Evolutionary conservation across 768 basidiomycete species (phyloP).

Genomic region (Mycena latifolia): DNA sequence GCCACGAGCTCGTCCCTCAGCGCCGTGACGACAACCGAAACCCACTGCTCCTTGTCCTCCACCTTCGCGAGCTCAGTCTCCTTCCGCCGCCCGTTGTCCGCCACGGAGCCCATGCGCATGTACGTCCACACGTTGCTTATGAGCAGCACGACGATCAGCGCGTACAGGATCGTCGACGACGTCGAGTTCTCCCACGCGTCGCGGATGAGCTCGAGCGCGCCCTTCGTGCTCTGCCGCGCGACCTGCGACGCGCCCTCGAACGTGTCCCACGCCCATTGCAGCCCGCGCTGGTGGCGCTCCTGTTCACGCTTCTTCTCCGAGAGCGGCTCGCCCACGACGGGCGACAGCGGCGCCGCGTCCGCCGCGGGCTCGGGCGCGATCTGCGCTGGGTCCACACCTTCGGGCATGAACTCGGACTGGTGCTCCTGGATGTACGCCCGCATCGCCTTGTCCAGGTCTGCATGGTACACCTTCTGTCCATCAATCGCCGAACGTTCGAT

Average conservation of each 20-base stretch:
- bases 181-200: constrained; percentile 87
- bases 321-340: constrained; percentile 35
- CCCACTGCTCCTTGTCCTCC: constrained; percentile 82
- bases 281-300: constrained; percentile 76
- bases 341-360: constrained; percentile 23
- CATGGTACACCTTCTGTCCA: constrained; percentile 90
- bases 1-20: constrained; percentile 77
- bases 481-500: constrained; percentile 94
- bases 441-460: constrained; percentile 87
- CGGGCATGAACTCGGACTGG: constrained; percentile 89
- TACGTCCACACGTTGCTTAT: constrained; percentile 83
- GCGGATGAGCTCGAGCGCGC: constrained; percentile 80
- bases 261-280: constrained; percentile 93
- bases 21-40: constrained; percentile 78
- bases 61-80: constrained; percentile 62
- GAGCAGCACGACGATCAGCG: constrained; percentile 79
- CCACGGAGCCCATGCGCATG: constrained; percentile 54
- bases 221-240: constrained; percentile 75
- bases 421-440: constrained; percentile 91
- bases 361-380: constrained; percentile 52
- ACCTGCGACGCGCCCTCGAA: constrained; percentile 82
- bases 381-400: constrained; percentile 74
- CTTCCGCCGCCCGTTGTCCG: constrained; percentile 58
- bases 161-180: constrained; percentile 77
- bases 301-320: constrained; percentile 70